phyloP scores from a whole-genome alignment of 2,329 filamentous ascomycete genomes.

The Beauveria bassiana region DNA sequence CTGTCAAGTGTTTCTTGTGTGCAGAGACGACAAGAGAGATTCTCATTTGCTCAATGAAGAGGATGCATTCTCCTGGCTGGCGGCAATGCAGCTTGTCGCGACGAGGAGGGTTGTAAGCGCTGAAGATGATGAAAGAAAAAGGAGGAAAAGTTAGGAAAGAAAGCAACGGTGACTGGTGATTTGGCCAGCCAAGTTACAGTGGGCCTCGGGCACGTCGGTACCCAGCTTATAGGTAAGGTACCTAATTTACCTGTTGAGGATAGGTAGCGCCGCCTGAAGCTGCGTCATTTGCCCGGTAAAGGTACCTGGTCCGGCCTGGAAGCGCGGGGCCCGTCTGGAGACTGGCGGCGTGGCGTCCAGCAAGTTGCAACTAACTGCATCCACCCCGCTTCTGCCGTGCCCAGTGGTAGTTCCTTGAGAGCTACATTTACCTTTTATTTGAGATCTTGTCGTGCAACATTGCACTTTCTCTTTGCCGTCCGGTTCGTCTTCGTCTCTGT shows the following conservation, averaged over 20 bases:
- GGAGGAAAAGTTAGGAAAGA: not conserved
- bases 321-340: not conserved
- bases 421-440: not conserved
- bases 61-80: not conserved
- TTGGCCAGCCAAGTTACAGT: not conserved
- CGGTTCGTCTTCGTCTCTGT: not conserved
- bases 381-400: slow-evolving; percentile 8
- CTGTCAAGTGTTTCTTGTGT: not conserved
- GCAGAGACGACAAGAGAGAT: not conserved
- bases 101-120: not conserved
- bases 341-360: not conserved
- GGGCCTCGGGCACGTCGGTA: not conserved
- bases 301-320: not conserved
- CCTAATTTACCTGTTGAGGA: not conserved
- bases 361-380: not conserved
- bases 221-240: not conserved
- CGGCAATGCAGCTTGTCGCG: not conserved
- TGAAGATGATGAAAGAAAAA: not conserved
- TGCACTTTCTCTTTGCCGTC: not conserved
- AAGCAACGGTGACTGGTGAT: not conserved
- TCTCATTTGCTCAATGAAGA: not conserved
- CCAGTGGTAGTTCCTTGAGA: not conserved
- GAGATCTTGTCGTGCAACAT: not conserved
- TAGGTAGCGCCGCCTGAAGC: not conserved
- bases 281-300: slow-evolving; percentile 1